Conservation (phyloP, 192 early-diverging fungal genomes). For the Blastocladiella britannica region DNA sequence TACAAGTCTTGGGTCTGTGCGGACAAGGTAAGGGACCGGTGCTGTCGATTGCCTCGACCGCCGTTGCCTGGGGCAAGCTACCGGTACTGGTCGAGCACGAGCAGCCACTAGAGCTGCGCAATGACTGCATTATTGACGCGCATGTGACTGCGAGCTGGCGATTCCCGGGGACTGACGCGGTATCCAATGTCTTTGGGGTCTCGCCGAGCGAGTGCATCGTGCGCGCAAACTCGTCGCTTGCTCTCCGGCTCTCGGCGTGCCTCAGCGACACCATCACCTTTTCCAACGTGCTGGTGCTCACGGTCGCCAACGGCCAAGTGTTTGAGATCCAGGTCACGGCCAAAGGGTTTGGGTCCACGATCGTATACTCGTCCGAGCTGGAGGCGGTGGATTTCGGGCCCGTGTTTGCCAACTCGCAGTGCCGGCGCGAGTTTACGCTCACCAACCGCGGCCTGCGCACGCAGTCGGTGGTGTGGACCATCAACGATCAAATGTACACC, state of each 20-base stretch:
- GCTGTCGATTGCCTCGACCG: constrained; percentile 19
- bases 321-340: constrained; percentile 17
- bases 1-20: constrained; percentile 18
- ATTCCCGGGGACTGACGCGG: constrained; percentile 23
- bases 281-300: constrained; percentile 30
- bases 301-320: constrained; percentile 6
- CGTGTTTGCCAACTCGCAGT: constrained; percentile 35
- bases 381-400: constrained; percentile 22
- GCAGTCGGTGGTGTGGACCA: constrained; percentile 25
- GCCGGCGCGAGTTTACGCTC: constrained; percentile 19
- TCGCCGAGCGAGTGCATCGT: constrained; percentile 15
- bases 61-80: constrained; percentile 36
- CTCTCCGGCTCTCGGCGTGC: constrained; percentile 20
- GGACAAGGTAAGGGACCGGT: constrained; percentile 32
- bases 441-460: constrained; percentile 26
- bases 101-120: constrained; percentile 13
- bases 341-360: constrained; percentile 27
- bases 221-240: constrained; percentile 8
- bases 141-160: constrained; percentile 15
- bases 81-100: constrained; percentile 16
- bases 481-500: constrained; percentile 1
- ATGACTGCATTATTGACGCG: constrained; percentile 30
- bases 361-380: constrained; percentile 25
- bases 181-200: constrained; percentile 20
- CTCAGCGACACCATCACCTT: constrained; percentile 35